Base-by-base conservation (phyloP, 1,284 basidiomycete species). In the Tilletia caries region DNA sequence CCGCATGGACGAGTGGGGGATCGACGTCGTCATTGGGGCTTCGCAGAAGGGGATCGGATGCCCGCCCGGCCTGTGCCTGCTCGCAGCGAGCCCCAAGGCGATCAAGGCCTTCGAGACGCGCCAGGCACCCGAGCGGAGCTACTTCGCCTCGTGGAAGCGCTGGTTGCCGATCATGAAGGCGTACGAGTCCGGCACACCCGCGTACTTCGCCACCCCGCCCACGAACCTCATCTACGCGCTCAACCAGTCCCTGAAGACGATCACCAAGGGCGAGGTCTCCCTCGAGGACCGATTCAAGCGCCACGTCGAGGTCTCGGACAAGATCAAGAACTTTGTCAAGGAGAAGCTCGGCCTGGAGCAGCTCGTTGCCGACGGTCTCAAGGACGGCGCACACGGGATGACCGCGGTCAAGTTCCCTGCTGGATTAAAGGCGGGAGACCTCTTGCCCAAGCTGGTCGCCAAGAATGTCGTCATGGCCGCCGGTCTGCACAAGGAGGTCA, bases 1-100 rank as follows among this genome's bases (percentile, higher is more conserved):
- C 79, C 89, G 87, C 69, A 82, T 97, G 86, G 95, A 98, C 77
- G 90, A 89, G 20, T 98, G 95, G 96, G 90, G 89, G 33, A 87
- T 98, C 70, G 96, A 98, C 79, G 88, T 95, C 23, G 90, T 98
- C 60, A 84, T 97, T 67, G 89, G 91, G 18, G 95, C 94, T 13
- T 92, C 91, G 70, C 95, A 98, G 84, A 98, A 98, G 85, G 95
- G 96, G 64, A 88, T 98, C 33, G 92, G 95, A 52, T 89, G 90
- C 8, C 96, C 96, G 23, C 95, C 95, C 20, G 95, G 95, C 68
- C 86, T 98, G 43, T 92, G 91, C 80, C 89, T 98, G 74, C 85
- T 95, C 69, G 87, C 92, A 62, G 93, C 91, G 2, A 92, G 91
- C 81, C 87, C 90, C 79, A 88, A 88, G 73, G 95, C 96, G 4